These are phyloP conservation scores for Petunia axillaris DNA, from an alignment of 257 asterid species.

Conservation along the genomic window DNA sequence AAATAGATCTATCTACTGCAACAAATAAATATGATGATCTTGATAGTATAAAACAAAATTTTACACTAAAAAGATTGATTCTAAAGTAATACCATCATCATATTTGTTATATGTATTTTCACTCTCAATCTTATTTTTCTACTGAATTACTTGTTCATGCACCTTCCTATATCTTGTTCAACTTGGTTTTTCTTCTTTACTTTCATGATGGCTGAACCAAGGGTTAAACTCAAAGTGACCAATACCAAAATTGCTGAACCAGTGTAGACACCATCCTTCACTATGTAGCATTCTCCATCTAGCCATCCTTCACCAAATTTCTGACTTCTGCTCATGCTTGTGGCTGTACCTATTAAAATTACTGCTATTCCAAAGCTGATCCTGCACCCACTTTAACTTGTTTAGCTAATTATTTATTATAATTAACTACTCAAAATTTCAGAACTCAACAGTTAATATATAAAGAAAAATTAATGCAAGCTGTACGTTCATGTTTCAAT, in stretches of 20 bases:
- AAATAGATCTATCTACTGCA: too few relatives aligned
- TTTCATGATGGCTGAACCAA: constrained; percentile 43
- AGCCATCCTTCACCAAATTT: constrained; percentile 80
- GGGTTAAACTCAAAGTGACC: constrained; percentile 47
- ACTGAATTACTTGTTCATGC: constrained; percentile 39
- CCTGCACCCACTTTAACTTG: constrained; percentile 45
- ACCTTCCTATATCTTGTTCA: constrained; percentile 47
- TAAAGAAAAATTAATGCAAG: too few relatives aligned
- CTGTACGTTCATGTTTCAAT: too few relatives aligned
- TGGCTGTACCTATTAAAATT: constrained; percentile 55
- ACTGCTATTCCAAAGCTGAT: constrained; percentile 61
- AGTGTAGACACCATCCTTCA: constrained; percentile 65
- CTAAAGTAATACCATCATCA: too few relatives aligned
- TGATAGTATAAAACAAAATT: too few relatives aligned
- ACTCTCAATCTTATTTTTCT: constrained; percentile 2
- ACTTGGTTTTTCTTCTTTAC: constrained; percentile 34
- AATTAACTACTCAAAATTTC: not conserved
- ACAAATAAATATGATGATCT: too few relatives aligned
- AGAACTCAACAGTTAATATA: constrained; percentile 27
- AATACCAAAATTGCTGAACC: constrained; percentile 59
- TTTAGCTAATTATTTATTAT: not conserved
- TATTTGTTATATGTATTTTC: too few relatives aligned
- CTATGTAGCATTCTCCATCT: constrained; percentile 81
- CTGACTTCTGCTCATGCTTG: constrained; percentile 73
- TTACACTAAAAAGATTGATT: too few relatives aligned